These are phyloP conservation scores for Alliaria petiolata DNA, from an alignment of 345 rosid species.

Conservation along the genomic window DNA sequence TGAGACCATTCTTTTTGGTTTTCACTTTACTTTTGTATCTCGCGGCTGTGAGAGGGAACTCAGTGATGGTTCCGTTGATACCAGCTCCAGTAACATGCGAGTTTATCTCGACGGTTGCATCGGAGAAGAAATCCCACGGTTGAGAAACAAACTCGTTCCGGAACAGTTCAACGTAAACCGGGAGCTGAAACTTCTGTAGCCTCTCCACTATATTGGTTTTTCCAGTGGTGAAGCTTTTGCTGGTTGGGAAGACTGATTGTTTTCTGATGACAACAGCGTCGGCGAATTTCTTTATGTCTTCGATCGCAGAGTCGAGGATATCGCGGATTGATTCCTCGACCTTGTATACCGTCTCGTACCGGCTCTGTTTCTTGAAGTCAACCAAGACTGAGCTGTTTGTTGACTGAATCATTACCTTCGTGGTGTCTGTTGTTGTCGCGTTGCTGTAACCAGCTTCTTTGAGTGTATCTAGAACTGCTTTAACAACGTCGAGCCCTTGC, in stretches of 20 bases:
- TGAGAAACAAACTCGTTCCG: conserved; percentile 85
- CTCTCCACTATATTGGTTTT: conserved; percentile 45
- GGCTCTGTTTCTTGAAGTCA: conserved; percentile 48
- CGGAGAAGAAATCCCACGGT: conserved; percentile 90
- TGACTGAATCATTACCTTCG: conserved; percentile 80
- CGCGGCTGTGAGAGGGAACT: conserved; percentile 70
- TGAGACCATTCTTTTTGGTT: not conserved
- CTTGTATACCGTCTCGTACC: conserved; percentile 58
- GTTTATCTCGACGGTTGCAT: conserved; percentile 74
- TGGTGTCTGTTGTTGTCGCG: conserved; percentile 32
- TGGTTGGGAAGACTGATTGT: conserved; percentile 49
- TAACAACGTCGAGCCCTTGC: conserved; percentile 45
- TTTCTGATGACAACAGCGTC: conserved; percentile 58
- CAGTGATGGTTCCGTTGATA: conserved; percentile 67
- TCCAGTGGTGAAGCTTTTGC: conserved; percentile 32
- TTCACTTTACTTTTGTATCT: conserved; percentile 73
- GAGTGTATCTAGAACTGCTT: conserved; percentile 52
- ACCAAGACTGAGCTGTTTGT: conserved; percentile 68
- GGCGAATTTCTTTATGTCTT: conserved; percentile 70
- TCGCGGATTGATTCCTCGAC: conserved; percentile 58
- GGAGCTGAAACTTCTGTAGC: conserved; percentile 44
- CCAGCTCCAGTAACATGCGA: conserved; percentile 28
- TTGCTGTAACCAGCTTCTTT: conserved; percentile 55
- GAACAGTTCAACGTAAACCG: conserved; percentile 65
- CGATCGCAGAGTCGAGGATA: conserved; percentile 40